Evolutionary conservation across 2,329 filamentous ascomycete species (phyloP), one percentile per base, ranked within the genome.

Genomic region (Xylariaceae sp.): DNA sequence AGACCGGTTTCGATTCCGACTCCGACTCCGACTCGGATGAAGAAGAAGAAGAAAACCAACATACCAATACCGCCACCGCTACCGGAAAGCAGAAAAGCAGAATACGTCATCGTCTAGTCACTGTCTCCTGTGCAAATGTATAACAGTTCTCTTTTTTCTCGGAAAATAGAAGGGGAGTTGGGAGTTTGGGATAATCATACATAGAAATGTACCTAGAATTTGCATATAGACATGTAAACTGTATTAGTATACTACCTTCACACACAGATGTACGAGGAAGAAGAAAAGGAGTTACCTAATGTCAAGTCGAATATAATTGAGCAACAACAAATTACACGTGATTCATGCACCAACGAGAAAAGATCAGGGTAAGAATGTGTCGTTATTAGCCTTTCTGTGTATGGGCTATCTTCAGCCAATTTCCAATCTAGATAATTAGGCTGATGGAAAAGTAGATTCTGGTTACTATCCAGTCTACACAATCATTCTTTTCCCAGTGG

Each of bases 61-160:
- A 45, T 45, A 31, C 32, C 43, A 3, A n/a, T 6, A 3, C 9
- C 2, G 19, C 11, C 29, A 29, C 9, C 2, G 19, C 11, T 5
- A 29, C n/a, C 11, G 39, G 34, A 41, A 41, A 53, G 31, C 4
- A 34, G 19, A 43, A 32, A 56, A n/a, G 3, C 4, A 54, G 12
- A 42, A 47, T 58, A 54, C 47, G 53, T 6, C 57, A 60, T 51
- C 48, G 47, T 9, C 55, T 60, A 2, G 57, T 60, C 43, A 60
- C 52, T 5, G 55, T 60, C 29, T 51, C 55, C 11, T 60, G 57
- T 35, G 30, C 19, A 2, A 45, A 55, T 5, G 43, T 11, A 19
- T 11, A 11, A 6, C 8, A 37, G 8, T 9, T 37, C 35, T 19
- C 19, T 19, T 19, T 19, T 19, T 19, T 19, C 19, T 19, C 19